Evolutionary conservation across 2,329 filamentous ascomycete species (phyloP), one percentile per base, ranked within the genome.

Genomic region (Aspergillus terreus): DNA sequence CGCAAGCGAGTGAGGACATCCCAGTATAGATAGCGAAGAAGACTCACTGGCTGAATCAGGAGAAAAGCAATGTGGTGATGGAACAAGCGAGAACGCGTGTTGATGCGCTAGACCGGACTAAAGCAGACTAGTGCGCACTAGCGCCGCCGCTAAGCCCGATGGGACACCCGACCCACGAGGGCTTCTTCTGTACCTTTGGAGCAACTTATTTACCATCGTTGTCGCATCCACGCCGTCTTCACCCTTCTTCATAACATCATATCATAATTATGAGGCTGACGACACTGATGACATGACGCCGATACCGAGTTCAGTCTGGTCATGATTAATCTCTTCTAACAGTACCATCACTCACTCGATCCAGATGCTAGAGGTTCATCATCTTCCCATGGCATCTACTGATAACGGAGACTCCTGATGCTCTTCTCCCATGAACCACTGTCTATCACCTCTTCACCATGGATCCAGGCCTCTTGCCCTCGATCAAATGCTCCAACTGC

Each of bases 401-500:
- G 27, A 30, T 30, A 9, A 9, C 10, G 27, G 27, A 11, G 27
- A 30, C 27, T 30, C 36, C 32, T 30, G 27, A 30, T 30, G 7
- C 27, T 27, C 44, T 43, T 40, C 44, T 43, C 41, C 23, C 42
- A 49, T 50, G 45, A 35, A 35, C 33, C 33, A 35, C 33, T 35
- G 33, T 21, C 19, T 14, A 17, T 17, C 17, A 42, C 40, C n/a
- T 42, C 23, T 6, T 23, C 40, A 21, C 57, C 56, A 72, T 71
- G 64, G 78, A 84, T 65, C 80, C 84, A 69, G 86, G 82, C 70
- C 83, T 92, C 58, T 78, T 94, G 76, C 89, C 90, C 65, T 85
- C 85, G 21, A 88, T 95, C 73, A 95, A 92, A 78, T 95, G 90
- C 73, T 95, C 90, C 48, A 84, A 80, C 74, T 95, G 90, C 68